Evolutionary conservation across 345 rosid species (phyloP), one percentile per base, ranked within the genome.

Genomic region (Salix exigua): DNA sequence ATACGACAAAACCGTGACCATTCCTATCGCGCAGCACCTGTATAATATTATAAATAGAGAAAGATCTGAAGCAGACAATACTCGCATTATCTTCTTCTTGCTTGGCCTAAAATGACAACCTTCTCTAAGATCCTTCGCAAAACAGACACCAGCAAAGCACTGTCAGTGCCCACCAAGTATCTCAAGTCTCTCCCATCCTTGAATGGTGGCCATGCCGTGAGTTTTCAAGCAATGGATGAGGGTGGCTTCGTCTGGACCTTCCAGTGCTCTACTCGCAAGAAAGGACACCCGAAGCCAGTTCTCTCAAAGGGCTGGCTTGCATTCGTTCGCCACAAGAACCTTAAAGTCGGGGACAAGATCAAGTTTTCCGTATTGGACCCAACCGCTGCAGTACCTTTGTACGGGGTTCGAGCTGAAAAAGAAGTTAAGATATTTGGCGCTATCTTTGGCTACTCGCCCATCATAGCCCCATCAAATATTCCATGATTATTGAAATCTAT

Each of bases 251-350:
- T 6, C 30, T 42, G 79, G 79, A 11, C 16, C 9, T 70, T 77
- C 8, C 21, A 11, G 28, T 17, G 68, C 42, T 71, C 55, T 31
- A 64, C 31, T 18, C 80, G 80, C 16, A 62, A 48, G 58, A 63
- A 31, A 4, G 44, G 3, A 28, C 73, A 60, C 74, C 9, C 0
- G 25, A 76, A 60, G 44, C 79, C 79, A 5, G 74, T 70, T 11
- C 61, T 77, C 25, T 40, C 65, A 33, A 64, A 19, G 51, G 80
- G 80, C 4, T 77, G 80, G 80, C 71, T 26, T 4, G 64, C 44
- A 0, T 50, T 71, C 51, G 80, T 35, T 23, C 9, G 66, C 23
- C 11, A 1, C 48, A 62, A 77, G 33, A 38, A 70, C 11, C 79
- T 77, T 42, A 8, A 17, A 5, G 9, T 70, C 4, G 70, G 70